Evolutionary conservation across 2,329 filamentous ascomycete genomes (phyloP).

Genomic region (Boeremia exigua): DNA sequence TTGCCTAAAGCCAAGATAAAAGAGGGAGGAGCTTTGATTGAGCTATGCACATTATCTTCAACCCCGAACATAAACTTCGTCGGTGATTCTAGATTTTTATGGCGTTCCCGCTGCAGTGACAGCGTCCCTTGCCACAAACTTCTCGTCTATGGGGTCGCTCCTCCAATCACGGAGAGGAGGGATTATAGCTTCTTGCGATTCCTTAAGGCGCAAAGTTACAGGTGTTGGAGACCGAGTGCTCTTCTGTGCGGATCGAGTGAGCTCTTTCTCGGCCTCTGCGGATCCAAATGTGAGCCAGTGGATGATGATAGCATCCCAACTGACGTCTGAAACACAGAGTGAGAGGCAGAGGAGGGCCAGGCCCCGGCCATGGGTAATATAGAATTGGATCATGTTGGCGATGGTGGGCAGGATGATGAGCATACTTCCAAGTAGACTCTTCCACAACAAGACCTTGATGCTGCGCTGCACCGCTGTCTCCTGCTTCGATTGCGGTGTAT

Average conservation of each 20-base stretch:
- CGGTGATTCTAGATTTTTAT: not conserved
- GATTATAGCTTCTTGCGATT: conserved; percentile 3
- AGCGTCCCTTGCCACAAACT: not conserved
- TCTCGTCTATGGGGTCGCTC: not conserved
- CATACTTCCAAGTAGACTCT: conserved; percentile 33
- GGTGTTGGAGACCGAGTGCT: not conserved
- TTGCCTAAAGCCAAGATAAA: no score
- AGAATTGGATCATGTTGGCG: conserved; percentile 42
- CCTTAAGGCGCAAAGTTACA: not conserved
- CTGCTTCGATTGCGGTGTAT: not conserved
- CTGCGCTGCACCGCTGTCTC: conserved; percentile 14
- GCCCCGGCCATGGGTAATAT: conserved; percentile 33
- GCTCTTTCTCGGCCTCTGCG: conserved; percentile 7
- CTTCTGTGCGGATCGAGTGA: not conserved
- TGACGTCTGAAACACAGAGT: conserved; percentile 45
- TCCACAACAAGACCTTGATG: conserved; percentile 23
- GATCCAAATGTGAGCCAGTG: conserved; percentile 23
- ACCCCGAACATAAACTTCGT: no score
- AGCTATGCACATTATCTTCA: no score
- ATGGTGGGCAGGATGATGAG: conserved; percentile 44
- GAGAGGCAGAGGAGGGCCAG: conserved; percentile 45
- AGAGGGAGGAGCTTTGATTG: no score
- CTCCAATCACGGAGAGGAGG: not conserved
- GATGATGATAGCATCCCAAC: conserved; percentile 17
- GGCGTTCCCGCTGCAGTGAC: not conserved